These are phyloP conservation scores for Ophidiomyces ophidiicola DNA, from an alignment of 2,329 filamentous ascomycete species.

Conservation along the genomic window DNA sequence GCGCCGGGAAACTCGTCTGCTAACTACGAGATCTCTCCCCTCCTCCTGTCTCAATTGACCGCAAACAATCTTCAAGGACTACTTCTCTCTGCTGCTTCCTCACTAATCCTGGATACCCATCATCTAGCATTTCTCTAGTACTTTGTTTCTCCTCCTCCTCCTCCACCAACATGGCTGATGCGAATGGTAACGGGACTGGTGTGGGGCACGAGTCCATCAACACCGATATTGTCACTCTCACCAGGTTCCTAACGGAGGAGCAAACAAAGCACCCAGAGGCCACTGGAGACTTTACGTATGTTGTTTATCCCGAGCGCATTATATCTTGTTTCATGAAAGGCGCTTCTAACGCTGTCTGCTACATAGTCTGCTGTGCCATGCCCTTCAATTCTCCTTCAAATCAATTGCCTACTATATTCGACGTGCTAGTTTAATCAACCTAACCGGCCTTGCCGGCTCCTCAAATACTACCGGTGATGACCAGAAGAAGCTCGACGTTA, in stretches of 20 bases:
- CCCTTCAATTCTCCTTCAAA: constrained; percentile 98
- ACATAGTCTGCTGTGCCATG: constrained; percentile 78
- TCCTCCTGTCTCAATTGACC: constrained; percentile 3
- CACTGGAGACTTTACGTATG: constrained; percentile 95
- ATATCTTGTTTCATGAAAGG: constrained; percentile 1
- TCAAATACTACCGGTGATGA: constrained; percentile 94
- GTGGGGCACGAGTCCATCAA: constrained; percentile 68
- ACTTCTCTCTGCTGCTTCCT: too few relatives aligned
- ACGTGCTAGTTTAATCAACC: constrained; percentile 84
- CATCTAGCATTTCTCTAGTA: not conserved
- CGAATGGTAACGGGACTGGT: constrained; percentile 37
- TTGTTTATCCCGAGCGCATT: constrained; percentile 14
- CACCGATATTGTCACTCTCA: constrained; percentile 90
- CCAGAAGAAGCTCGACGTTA: constrained; percentile 99
- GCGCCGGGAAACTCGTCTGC: too few relatives aligned
- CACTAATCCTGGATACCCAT: too few relatives aligned
- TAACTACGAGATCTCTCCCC: too few relatives aligned
- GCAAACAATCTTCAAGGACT: not conserved
- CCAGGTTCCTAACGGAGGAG: constrained; percentile 90
- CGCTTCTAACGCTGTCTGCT: constrained; percentile 7
- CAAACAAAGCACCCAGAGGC: constrained; percentile 87
- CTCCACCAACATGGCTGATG: constrained; percentile 24
- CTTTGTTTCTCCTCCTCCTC: constrained; percentile 1
- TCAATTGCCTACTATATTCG: constrained; percentile 99
- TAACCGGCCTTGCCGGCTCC: constrained; percentile 86